Evolutionary conservation across 1,284 basidiomycete genomes (phyloP).

Genomic region (Marasmius oreades): DNA sequence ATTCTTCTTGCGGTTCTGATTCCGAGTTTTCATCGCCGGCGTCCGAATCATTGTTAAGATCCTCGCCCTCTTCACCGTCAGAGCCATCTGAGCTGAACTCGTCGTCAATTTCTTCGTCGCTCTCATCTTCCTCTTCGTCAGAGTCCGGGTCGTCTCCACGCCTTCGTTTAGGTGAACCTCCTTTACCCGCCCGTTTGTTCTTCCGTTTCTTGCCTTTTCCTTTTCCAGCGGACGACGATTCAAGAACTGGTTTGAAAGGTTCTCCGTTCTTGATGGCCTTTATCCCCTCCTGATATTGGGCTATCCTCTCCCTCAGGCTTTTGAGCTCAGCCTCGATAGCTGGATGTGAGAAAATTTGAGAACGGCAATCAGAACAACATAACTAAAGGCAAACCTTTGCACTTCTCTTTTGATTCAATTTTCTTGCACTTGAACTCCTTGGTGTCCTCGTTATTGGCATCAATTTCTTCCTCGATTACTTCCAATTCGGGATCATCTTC

Average conservation of each 20-base stretch:
- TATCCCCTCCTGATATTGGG: constrained; percentile 45
- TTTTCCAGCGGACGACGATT: constrained; percentile 20
- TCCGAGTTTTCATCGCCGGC: constrained; percentile 18
- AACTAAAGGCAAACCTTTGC: constrained; percentile 35
- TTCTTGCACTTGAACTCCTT: constrained; percentile 42
- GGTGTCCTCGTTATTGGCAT: constrained; percentile 33
- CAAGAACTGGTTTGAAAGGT: constrained; percentile 39
- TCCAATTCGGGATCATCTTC: constrained; percentile 50
- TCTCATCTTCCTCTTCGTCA: constrained; percentile 26
- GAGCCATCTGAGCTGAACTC: constrained; percentile 22
- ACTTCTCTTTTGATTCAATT: constrained; percentile 30
- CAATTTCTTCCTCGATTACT: constrained; percentile 44
- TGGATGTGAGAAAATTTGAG: constrained; percentile 19
- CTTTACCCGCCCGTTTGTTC: constrained; percentile 35
- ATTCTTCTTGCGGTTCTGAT: constrained; percentile 26
- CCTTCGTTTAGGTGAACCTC: constrained; percentile 41
- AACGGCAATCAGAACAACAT: background rate
- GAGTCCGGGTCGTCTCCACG: constrained; percentile 26
- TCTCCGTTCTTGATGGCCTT: constrained; percentile 44
- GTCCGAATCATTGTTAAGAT: constrained; percentile 22
- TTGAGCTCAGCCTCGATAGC: constrained; percentile 40
- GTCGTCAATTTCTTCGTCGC: constrained; percentile 20
- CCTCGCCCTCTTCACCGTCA: constrained; percentile 2
- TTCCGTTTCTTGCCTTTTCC: constrained; percentile 46
- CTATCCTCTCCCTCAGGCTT: constrained; percentile 31